Evolutionary conservation across 306 rosid genomes (phyloP), one percentile per base, ranked within the genome.

Genomic region (Quercus dentata): DNA sequence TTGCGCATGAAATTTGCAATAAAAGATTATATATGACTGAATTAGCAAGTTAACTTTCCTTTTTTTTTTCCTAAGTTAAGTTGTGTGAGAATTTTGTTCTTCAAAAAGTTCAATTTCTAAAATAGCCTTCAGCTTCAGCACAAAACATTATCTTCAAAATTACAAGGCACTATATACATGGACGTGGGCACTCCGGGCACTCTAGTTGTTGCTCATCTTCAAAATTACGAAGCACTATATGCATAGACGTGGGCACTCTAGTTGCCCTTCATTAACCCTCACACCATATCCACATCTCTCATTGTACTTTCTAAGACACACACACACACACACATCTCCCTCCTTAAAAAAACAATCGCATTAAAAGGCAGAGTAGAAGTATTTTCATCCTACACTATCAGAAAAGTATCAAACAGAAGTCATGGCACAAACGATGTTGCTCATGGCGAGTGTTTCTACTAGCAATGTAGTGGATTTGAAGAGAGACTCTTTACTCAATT

Each of bases 341-440:
- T 65, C 23, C 54, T 49, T 49, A 49, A 49, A 25, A 62, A 18
- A 5, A 28, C 49, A 27, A 17, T 54, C 1, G 44, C 41, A 46
- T 44, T 73, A 10, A 6, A 28, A 54, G 27, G 55, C 54, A 69
- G 61, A 77, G 27, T 5, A 57, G 27, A 35, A 79, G 38, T 25
- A 2, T 59, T 56, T 11, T 71, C 5, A 49, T 57, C 0, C 72
- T 23, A 33, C 72, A 4, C 27, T 9, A n/a, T 6, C 25, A 23
- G 4, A 59, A 35, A 21, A 18, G 5, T 73, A 9, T 19, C 30
- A 28, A 33, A 19, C 31, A 44, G 52, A 35, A 80, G 80, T 73
- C 78, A 92, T 92, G 97, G 99, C 98, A 78, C 98, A 95, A 84
- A 91, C 98, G 69, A 86, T 95, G 92, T 56, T 94, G 77, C 91